Conservation (phyloP, 2,329 filamentous ascomycete species). For the Ophiosphaerella herpotricha region DNA sequence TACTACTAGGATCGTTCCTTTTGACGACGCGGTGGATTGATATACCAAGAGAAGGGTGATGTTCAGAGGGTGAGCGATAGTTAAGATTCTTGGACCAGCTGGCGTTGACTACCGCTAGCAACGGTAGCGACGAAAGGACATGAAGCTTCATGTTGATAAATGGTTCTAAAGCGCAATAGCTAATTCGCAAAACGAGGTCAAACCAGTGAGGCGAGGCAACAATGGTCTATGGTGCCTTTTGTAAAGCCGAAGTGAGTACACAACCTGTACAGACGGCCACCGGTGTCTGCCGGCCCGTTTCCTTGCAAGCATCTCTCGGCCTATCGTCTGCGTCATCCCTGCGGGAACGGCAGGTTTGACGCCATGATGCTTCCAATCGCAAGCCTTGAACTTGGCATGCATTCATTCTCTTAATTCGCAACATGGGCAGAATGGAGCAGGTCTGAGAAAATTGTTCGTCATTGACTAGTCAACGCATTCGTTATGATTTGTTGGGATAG, state of each 20-base stretch:
- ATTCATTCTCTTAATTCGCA: background rate
- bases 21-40: conserved; percentile 66
- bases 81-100: conserved; percentile 61
- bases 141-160: conserved; percentile 33
- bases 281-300: no score
- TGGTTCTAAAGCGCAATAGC: background rate
- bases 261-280: background rate
- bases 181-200: background rate
- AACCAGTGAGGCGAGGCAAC: background rate
- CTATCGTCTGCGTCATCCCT: conserved; percentile 1
- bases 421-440: background rate
- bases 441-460: background rate
- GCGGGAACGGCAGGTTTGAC: background rate
- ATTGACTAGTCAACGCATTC: background rate
- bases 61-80: conserved; percentile 68
- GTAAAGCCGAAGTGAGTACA: conserved; percentile 14
- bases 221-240: conserved; percentile 20
- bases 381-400: background rate
- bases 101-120: conserved; percentile 22
- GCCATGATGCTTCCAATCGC: conserved; percentile 1
- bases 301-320: background rate
- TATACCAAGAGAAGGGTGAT: conserved; percentile 67
- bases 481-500: conserved; percentile 1
- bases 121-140: conserved; percentile 23
- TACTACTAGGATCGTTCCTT: conserved; percentile 46